phyloP scores from a whole-genome alignment of 2,329 filamentous ascomycete species.

The Talaromyces sp. region DNA sequence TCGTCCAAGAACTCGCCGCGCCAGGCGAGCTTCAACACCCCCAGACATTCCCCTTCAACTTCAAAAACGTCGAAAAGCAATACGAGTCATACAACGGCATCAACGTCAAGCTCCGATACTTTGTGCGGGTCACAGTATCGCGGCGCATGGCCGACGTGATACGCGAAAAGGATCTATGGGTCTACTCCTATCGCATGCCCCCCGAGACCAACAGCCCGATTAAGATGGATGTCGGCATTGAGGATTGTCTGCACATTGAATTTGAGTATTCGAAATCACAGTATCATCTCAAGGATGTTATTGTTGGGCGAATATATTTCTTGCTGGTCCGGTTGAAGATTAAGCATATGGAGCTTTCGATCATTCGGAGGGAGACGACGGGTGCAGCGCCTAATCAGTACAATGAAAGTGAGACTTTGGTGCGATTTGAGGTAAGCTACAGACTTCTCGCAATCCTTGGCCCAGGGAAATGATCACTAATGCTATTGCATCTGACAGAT shows the following conservation, averaged over 20 bases:
- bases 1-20: constrained; percentile 93
- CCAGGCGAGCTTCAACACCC: constrained; percentile 98
- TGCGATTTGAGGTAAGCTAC: constrained; percentile 77
- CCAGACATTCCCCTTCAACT: constrained; percentile 98
- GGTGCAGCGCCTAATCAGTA: constrained; percentile 97
- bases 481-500: constrained; percentile 56
- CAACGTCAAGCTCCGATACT: constrained; percentile 98
- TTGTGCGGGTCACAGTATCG: constrained; percentile 93
- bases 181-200: constrained; percentile 96
- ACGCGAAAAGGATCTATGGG: constrained; percentile 99
- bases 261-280: constrained; percentile 99
- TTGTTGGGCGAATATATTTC: constrained; percentile 98
- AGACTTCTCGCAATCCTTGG: background rate
- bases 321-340: constrained; percentile 95
- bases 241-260: constrained; percentile 98
- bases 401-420: constrained; percentile 97
- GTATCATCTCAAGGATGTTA: constrained; percentile 98
- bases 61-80: constrained; percentile 99
- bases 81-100: constrained; percentile 99
- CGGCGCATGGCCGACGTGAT: constrained; percentile 97
- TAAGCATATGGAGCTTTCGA: constrained; percentile 99
- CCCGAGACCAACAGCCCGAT: constrained; percentile 98
- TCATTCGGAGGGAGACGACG: constrained; percentile 94
- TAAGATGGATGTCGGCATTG: constrained; percentile 99
- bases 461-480: too few species aligned